These are phyloP conservation scores for Drechslerella dactyloides DNA, from an alignment of 2,329 filamentous ascomycete species.

Conservation along the genomic window DNA sequence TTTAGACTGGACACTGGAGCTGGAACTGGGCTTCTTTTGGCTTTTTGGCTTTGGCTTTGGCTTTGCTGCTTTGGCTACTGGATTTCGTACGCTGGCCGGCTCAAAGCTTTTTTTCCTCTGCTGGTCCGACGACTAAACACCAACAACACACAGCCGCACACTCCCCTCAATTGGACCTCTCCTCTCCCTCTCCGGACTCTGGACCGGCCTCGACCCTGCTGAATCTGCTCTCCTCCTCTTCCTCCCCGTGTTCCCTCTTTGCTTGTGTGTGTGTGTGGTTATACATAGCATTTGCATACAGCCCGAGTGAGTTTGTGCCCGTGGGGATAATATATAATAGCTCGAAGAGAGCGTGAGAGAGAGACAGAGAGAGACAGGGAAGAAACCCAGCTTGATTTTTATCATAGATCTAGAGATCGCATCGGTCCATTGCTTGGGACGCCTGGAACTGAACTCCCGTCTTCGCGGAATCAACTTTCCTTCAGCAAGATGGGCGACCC, in stretches of 20 bases:
- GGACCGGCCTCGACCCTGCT: slow-evolving; percentile 15
- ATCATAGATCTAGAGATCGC: slow-evolving; percentile 1
- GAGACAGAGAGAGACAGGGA: not conserved
- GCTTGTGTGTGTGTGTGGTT: slow-evolving; percentile 15
- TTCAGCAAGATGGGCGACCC: slow-evolving; percentile 43
- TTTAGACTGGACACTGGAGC: slow-evolving; percentile 19
- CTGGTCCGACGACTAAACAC: slow-evolving; percentile 28
- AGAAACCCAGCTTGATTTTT: not conserved
- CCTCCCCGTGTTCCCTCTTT: slow-evolving; percentile 14
- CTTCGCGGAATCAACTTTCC: not conserved
- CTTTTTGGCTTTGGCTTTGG: slow-evolving; percentile 13
- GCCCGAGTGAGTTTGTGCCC: slow-evolving; percentile 13
- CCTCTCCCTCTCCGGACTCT: slow-evolving; percentile 8
- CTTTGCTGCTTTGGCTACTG: slow-evolving; percentile 5
- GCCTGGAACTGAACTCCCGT: not conserved
- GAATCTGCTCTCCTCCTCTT: not conserved
- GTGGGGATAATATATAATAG: slow-evolving; percentile 1
- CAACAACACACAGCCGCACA: slow-evolving; percentile 33
- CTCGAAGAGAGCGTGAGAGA: too few relatives aligned
- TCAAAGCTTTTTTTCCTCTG: slow-evolving; percentile 8
- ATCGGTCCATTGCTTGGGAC: not conserved
- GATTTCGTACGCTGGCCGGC: not conserved
- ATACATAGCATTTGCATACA: slow-evolving; percentile 21
- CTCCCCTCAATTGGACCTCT: slow-evolving; percentile 39
- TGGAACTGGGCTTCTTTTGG: slow-evolving; percentile 15